phyloP scores from a whole-genome alignment of 768 basidiomycete genomes.

The Rhizopogon vinicolor region DNA sequence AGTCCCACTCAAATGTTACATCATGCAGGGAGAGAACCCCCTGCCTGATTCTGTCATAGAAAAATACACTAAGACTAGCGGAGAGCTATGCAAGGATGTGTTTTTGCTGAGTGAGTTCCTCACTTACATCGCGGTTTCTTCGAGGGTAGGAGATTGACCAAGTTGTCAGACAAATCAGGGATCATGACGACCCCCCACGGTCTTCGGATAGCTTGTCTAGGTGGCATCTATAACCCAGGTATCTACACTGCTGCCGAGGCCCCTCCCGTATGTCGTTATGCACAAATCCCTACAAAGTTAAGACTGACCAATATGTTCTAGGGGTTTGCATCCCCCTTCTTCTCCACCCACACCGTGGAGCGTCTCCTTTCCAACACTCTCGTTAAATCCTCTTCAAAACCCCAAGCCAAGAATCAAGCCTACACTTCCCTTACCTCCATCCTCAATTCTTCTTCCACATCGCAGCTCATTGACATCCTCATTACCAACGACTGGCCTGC shows the following conservation, averaged over 20 bases:
- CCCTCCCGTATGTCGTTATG: conserved; percentile 45
- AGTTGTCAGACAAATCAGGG: conserved; percentile 69
- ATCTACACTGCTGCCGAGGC: conserved; percentile 56
- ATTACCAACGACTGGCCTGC: conserved; percentile 78
- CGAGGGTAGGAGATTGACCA: conserved; percentile 2
- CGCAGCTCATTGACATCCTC: conserved; percentile 74
- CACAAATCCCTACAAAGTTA: neutral
- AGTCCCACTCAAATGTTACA: conserved; percentile 90
- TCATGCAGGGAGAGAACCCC: conserved; percentile 82
- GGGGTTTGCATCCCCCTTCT: conserved; percentile 78
- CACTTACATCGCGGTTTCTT: neutral
- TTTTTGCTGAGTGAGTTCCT: conserved; percentile 73
- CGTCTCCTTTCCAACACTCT: conserved; percentile 69
- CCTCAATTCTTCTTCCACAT: conserved; percentile 52
- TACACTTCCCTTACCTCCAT: conserved; percentile 68
- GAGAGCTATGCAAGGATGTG: conserved; percentile 78
- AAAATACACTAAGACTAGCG: conserved; percentile 70
- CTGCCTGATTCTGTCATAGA: conserved; percentile 71
- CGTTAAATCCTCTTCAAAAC: conserved; percentile 38
- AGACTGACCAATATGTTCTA: conserved; percentile 20
- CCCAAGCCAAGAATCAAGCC: conserved; percentile 39
- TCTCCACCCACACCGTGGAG: conserved; percentile 64
- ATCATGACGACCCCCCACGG: conserved; percentile 76
- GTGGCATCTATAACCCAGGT: conserved; percentile 66
- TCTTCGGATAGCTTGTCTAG: conserved; percentile 81